A percentile compares a stretch with the other conserved stretches of the same genome.
Conservation (phyloP, 352 stramenopile species). For the Globisporangium paroecandrum region DNA sequence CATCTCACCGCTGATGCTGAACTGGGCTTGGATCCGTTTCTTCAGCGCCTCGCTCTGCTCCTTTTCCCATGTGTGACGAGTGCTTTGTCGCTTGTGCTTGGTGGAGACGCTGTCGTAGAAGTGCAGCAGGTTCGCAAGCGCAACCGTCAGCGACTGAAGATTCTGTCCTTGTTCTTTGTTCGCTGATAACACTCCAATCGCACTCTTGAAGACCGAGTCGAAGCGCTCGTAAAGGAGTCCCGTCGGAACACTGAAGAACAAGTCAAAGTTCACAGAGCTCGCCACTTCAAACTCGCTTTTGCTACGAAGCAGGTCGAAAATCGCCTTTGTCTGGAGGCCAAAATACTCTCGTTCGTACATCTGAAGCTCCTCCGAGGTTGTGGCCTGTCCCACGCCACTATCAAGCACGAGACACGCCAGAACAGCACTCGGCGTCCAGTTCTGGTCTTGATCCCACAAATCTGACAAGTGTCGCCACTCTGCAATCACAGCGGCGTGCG, state of each 20-base stretch:
- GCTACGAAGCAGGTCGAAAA: conserved; percentile 29
- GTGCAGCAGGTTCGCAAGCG: conserved; percentile 41
- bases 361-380: conserved; percentile 18
- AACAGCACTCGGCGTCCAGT: conserved; percentile 43
- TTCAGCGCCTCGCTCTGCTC: conserved; percentile 38
- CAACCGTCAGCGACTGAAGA: conserved; percentile 27
- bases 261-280: background rate
- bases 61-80: conserved; percentile 26
- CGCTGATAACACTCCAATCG: background rate
- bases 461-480: conserved; percentile 26
- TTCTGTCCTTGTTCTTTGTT: background rate
- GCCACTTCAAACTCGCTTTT: background rate
- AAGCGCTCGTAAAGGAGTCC: conserved; percentile 29
- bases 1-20: conserved; percentile 16
- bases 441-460: conserved; percentile 22
- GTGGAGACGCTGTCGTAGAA: conserved; percentile 14
- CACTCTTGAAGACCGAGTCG: conserved; percentile 10
- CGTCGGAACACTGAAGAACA: conserved; percentile 28
- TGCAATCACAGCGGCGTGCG: conserved; percentile 20
- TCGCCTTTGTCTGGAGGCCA: conserved; percentile 51
- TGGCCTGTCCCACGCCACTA: conserved; percentile 6
- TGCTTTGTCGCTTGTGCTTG: conserved; percentile 2
- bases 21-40: conserved; percentile 34
- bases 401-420: conserved; percentile 23
- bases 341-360: conserved; percentile 26